These are phyloP conservation scores for Neurospora crassa DNA, from an alignment of 2,329 filamentous ascomycete species.

Conservation along the genomic window DNA sequence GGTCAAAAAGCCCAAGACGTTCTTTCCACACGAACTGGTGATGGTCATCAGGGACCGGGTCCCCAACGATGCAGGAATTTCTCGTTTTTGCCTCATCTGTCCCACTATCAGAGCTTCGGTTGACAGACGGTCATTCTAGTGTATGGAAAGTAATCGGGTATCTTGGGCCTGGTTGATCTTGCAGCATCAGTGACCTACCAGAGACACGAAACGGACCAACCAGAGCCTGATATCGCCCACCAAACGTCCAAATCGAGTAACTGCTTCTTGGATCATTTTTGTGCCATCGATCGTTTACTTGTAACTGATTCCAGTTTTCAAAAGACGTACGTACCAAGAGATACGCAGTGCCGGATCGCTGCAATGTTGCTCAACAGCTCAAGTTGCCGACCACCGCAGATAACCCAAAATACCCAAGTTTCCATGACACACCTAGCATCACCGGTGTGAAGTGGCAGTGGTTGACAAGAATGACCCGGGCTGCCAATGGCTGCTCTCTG, in stretches of 20 bases:
- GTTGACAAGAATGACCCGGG: neutral
- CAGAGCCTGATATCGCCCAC: neutral
- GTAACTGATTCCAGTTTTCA: neutral
- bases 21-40: neutral
- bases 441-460: conserved; percentile 11
- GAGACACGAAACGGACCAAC: neutral
- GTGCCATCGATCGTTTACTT: neutral
- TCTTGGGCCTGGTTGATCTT: neutral
- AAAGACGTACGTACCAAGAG: neutral
- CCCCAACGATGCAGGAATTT: neutral
- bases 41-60: conserved; percentile 1
- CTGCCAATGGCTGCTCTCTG: neutral
- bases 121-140: neutral
- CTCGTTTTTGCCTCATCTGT: neutral
- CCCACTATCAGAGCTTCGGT: neutral
- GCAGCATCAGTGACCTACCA: neutral
- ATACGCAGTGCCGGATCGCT: conserved; percentile 3
- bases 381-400: conserved; percentile 6
- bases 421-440: too few species aligned
- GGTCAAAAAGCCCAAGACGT: neutral
- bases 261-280: neutral
- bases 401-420: conserved; percentile 5
- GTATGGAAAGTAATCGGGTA: neutral
- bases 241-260: neutral
- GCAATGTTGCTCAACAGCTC: neutral